phyloP scores from a whole-genome alignment of 352 stramenopile species.

The Thalassiosira hispida region DNA sequence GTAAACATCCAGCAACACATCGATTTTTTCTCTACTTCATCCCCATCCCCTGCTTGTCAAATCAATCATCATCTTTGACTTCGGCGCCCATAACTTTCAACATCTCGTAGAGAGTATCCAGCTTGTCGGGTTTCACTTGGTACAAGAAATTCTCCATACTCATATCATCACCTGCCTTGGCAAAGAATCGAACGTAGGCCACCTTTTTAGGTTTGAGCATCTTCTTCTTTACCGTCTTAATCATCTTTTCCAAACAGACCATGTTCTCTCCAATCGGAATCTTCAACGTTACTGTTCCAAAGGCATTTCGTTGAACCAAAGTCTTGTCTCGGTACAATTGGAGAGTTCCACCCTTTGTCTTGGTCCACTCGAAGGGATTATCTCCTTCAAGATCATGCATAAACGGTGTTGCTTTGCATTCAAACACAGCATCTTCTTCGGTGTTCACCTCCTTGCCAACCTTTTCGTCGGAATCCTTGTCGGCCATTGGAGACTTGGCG shows the following conservation, averaged over 20 bases:
- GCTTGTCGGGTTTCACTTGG: slow-evolving; percentile 6
- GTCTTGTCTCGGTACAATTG: background rate
- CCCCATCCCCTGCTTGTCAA: too few species aligned
- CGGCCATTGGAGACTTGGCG: background rate
- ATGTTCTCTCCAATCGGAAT: slow-evolving; percentile 7
- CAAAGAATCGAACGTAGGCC: slow-evolving; percentile 9
- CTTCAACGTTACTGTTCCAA: slow-evolving; percentile 7
- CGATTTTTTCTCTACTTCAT: too few species aligned
- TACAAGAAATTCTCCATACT: slow-evolving; percentile 15
- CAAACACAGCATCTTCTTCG: background rate
- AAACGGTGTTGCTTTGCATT: background rate
- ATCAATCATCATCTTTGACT: too few species aligned
- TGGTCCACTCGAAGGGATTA: slow-evolving; percentile 5
- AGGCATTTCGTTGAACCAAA: slow-evolving; percentile 12
- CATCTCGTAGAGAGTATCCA: slow-evolving; percentile 11
- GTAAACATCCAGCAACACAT: too few species aligned
- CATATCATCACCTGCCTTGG: background rate
- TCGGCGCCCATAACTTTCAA: slow-evolving; percentile 10
- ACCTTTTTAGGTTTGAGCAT: background rate
- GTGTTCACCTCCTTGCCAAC: slow-evolving; percentile 7
- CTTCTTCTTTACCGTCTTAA: background rate
- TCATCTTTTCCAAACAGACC: background rate
- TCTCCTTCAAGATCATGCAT: background rate
- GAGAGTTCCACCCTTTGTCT: background rate
- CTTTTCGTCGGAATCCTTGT: background rate